Percentiles rank a stretch among this genome's conserved stretches.
These are phyloP conservation scores for Penicillium griseofulvum DNA, from an alignment of 2,329 filamentous ascomycete species.

Conservation along the genomic window DNA sequence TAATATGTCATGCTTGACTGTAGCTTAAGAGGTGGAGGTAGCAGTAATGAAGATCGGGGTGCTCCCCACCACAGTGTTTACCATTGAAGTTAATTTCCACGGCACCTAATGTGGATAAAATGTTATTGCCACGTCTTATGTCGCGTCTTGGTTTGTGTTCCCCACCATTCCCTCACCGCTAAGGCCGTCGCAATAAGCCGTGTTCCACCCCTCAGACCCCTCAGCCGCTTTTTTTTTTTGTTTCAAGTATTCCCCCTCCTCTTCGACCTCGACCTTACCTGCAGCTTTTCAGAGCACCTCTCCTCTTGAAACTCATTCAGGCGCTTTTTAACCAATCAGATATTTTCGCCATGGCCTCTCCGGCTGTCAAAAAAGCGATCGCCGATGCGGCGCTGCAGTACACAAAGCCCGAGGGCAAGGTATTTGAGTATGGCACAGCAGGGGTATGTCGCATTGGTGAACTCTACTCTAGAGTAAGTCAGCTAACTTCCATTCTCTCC, in stretches of 20 bases:
- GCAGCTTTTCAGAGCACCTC: not conserved
- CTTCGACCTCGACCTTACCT: slow-evolving; percentile 1
- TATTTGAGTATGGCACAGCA: slow-evolving; percentile 61
- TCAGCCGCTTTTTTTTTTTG: slow-evolving; percentile 21
- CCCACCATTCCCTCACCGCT: slow-evolving; percentile 25
- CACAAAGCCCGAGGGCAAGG: slow-evolving; percentile 49
- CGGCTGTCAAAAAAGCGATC: slow-evolving; percentile 46
- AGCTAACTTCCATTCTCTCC: slow-evolving; percentile 18
- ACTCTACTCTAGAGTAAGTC: not conserved
- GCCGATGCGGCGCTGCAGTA: slow-evolving; percentile 49
- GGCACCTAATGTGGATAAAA: not conserved
- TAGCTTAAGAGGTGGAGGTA: slow-evolving; percentile 1
- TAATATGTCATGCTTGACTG: not conserved
- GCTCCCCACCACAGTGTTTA: slow-evolving; percentile 1
- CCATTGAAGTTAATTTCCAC: slow-evolving; percentile 15
- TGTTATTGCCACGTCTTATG: slow-evolving; percentile 17
- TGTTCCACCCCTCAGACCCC: slow-evolving; percentile 22
- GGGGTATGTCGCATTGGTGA: slow-evolving; percentile 50
- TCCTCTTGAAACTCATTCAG: not conserved
- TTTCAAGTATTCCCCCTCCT: slow-evolving; percentile 12
- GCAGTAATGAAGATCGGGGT: not conserved
- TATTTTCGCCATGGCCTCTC: slow-evolving; percentile 41
- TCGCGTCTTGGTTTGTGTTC: slow-evolving; percentile 2
- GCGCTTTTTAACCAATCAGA: not conserved
- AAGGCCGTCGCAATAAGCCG: slow-evolving; percentile 25